A percentile compares a stretch with the other conserved stretches of the same genome.
Conservation (phyloP, 495 filamentous ascomycete genomes). For the Penicillium samsonianum region DNA sequence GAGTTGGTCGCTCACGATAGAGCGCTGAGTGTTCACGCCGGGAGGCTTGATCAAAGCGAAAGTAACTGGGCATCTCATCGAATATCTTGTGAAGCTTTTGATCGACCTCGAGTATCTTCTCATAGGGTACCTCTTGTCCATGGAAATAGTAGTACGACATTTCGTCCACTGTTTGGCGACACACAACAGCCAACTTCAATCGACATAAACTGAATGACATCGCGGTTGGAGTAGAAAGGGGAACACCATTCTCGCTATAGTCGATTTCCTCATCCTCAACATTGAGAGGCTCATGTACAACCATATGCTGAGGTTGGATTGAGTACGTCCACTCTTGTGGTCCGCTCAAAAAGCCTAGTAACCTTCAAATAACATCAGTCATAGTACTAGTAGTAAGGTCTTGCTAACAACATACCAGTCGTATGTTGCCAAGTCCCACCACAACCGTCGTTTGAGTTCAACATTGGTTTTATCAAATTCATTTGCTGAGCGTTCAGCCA, state of each 20-base stretch:
- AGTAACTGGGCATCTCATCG: slow-evolving; percentile 31
- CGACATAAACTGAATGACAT: slow-evolving; percentile 49
- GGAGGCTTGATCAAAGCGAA: slow-evolving; percentile 39
- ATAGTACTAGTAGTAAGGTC: slow-evolving; percentile 15
- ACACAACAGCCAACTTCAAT: slow-evolving; percentile 41
- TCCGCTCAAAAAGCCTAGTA: slow-evolving; percentile 42
- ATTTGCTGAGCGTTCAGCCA: slow-evolving; percentile 18
- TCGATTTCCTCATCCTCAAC: slow-evolving; percentile 30
- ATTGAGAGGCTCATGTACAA: slow-evolving; percentile 40
- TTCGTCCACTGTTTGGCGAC: slow-evolving; percentile 45
- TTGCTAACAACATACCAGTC: slow-evolving; percentile 42
- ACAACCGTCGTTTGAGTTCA: slow-evolving; percentile 45
- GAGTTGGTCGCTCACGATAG: slow-evolving; percentile 36
- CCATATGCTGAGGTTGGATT: slow-evolving; percentile 47
- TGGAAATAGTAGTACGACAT: slow-evolving; percentile 31
- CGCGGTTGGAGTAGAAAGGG: slow-evolving; percentile 36
- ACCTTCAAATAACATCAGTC: slow-evolving; percentile 26
- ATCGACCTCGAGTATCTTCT: slow-evolving; percentile 39
- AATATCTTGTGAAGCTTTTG: slow-evolving; percentile 35
- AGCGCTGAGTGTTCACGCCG: slow-evolving; percentile 33
- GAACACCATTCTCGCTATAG: not conserved
- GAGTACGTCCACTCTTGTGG: slow-evolving; percentile 53
- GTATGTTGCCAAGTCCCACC: slow-evolving; percentile 49
- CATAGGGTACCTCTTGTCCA: slow-evolving; percentile 37
- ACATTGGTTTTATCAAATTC: slow-evolving; percentile 26